Evolutionary conservation across 345 rosid species (phyloP), one percentile per base, ranked within the genome.

Genomic region (Eucalyptus coolabah): DNA sequence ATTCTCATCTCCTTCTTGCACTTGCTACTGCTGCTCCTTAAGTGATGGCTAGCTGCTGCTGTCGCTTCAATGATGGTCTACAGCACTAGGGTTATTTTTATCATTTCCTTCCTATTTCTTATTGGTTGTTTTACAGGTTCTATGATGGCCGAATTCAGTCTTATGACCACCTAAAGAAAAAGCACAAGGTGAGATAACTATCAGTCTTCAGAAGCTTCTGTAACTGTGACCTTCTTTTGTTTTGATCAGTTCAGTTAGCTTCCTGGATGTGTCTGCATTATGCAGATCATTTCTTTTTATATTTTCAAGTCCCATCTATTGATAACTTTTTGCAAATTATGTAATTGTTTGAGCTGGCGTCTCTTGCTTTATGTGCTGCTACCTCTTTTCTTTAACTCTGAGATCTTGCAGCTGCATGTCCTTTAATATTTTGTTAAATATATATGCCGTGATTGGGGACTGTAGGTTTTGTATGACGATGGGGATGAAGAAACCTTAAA

Each of bases 281-380:
- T 63, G 72, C 19, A 63, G 72, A 63, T 63, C 37, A 30, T 1
- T 63, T 2, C 7, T 14, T 63, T 63, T 13, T 13, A 4, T 63
- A 13, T 63, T 0, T 0, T 28, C 72, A 30, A 30, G 72, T 63
- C 32, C 18, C 2, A 0, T 30, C 5, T 30, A 63, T 14, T 1
- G 69, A 0, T 13, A 28, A 63, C 5, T 13, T 2, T 63, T 30
- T 14, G n/a, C 56, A 15, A 63, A 63, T 63, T 63, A 0, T 63
- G 0, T 67, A n/a, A 3, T 67, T 67, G 12, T 67, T 67, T 3
- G 77, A 1, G 12, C 12, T 0, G 23, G 23, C 1, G 2, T 32
- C 21, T 69, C 40, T 34, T 18, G 24, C 81, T 69, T 0, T 69
- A 32, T 69, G 81, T 0, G 1, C 23, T 69, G 42, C 23, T 0